Conservation (phyloP, 257 asterid genomes). For the Jaltomata sinuosa region DNA sequence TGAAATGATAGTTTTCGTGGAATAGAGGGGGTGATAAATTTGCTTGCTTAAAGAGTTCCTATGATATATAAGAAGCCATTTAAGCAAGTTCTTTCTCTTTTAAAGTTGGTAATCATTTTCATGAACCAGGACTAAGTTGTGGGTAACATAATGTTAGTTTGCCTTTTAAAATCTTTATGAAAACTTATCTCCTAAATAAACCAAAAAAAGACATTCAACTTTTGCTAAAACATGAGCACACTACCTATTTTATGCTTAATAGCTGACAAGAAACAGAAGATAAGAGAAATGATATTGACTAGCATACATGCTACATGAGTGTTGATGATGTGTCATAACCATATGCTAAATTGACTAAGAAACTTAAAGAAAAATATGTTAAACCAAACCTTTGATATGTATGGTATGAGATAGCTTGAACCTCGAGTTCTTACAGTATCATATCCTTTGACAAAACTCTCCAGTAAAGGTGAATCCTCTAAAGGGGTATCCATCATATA, state of each 20-base stretch:
- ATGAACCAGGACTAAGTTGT: not conserved
- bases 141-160: not conserved
- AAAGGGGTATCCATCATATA: constrained; percentile 81
- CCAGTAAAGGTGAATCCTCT: constrained; percentile 80
- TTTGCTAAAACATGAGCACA: not conserved
- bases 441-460: constrained; percentile 84
- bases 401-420: constrained; percentile 91
- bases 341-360: not conserved
- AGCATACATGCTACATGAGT: not conserved
- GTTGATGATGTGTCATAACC: not conserved
- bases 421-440: constrained; percentile 88
- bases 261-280: not conserved
- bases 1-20: not conserved
- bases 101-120: not conserved
- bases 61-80: not conserved
- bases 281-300: not conserved
- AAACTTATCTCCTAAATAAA: not conserved
- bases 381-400: constrained; percentile 62
- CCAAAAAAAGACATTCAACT: not conserved
- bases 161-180: not conserved
- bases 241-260: not conserved
- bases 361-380: not conserved
- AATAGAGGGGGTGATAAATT: not conserved
- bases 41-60: not conserved
- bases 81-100: not conserved